Evolutionary conservation across 75 land plant genomes (phyloP).

Genomic region (Cupressus sempervirens): DNA sequence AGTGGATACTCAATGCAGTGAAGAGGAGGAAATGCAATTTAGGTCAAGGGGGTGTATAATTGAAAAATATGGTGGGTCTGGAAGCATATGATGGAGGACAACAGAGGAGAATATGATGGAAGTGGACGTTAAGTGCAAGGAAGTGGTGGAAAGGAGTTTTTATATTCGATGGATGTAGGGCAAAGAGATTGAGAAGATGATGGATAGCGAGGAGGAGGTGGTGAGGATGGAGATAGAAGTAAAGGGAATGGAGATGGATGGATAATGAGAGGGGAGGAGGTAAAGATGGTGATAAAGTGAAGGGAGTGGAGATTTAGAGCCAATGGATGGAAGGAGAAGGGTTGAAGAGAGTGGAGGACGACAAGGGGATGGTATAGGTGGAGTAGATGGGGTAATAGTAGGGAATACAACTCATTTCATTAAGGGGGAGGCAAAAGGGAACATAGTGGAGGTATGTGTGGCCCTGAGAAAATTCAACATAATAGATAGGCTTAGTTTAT

Average conservation of each 20-base stretch:
- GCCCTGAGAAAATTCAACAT: too few relatives aligned
- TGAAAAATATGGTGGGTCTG: too few relatives aligned
- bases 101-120: too few relatives aligned
- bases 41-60: too few relatives aligned
- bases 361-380: background rate
- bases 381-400: background rate
- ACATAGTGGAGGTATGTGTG: background rate
- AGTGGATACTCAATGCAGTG: background rate
- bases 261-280: conserved; percentile 2
- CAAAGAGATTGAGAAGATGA: too few relatives aligned
- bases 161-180: too few relatives aligned
- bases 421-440: conserved; percentile 8
- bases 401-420: background rate
- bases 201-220: too few relatives aligned
- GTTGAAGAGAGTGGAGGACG: background rate
- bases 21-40: too few relatives aligned
- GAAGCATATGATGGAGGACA: too few relatives aligned
- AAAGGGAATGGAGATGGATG: background rate
- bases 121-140: too few relatives aligned
- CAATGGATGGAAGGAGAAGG: background rate
- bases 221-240: too few relatives aligned
- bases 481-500: too few relatives aligned
- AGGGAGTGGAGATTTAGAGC: background rate
- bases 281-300: background rate
- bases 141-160: background rate